A percentile compares a stretch with the other conserved stretches of the same genome.
phyloP scores from a whole-genome alignment of 2,329 filamentous ascomycete genomes.

The Biscogniauxia marginata region DNA sequence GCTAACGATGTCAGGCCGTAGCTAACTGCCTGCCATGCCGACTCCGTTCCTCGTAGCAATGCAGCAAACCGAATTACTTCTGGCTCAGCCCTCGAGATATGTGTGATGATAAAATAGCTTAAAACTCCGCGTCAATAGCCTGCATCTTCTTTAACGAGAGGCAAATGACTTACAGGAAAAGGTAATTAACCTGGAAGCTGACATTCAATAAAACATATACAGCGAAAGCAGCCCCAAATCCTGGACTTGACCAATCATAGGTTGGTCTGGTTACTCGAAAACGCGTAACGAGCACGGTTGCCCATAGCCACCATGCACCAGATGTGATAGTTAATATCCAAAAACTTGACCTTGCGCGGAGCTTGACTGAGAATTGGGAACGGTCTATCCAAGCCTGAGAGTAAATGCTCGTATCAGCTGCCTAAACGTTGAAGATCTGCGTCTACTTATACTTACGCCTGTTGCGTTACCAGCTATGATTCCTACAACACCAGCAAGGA shows the following conservation, averaged over 20 bases:
- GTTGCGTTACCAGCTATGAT: constrained; percentile 65
- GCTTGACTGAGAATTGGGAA: constrained; percentile 51
- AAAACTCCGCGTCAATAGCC: neutral
- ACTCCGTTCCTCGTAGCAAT: constrained; percentile 67
- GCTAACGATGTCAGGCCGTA: constrained; percentile 64
- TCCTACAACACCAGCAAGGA: constrained; percentile 67
- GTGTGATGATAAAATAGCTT: constrained; percentile 68
- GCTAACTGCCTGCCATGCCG: constrained; percentile 69
- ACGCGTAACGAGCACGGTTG: constrained; percentile 61
- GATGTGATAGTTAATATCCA: constrained; percentile 54
- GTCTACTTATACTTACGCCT: constrained; percentile 43
- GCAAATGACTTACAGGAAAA: constrained; percentile 55
- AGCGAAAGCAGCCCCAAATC: constrained; percentile 65
- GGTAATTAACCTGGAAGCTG: constrained; percentile 72
- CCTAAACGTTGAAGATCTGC: neutral
- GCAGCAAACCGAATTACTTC: constrained; percentile 69
- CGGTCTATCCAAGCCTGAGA: constrained; percentile 56
- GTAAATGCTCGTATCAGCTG: constrained; percentile 6
- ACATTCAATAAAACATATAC: constrained; percentile 66
- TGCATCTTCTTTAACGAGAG: neutral
- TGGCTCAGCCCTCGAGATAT: constrained; percentile 58
- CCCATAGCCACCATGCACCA: constrained; percentile 73
- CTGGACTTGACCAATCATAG: constrained; percentile 63
- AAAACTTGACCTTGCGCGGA: constrained; percentile 55
- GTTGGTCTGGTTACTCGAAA: constrained; percentile 57